Evolutionary conservation across 768 basidiomycete genomes (phyloP).

Genomic region (Boletus pseudo-olivaceus): DNA sequence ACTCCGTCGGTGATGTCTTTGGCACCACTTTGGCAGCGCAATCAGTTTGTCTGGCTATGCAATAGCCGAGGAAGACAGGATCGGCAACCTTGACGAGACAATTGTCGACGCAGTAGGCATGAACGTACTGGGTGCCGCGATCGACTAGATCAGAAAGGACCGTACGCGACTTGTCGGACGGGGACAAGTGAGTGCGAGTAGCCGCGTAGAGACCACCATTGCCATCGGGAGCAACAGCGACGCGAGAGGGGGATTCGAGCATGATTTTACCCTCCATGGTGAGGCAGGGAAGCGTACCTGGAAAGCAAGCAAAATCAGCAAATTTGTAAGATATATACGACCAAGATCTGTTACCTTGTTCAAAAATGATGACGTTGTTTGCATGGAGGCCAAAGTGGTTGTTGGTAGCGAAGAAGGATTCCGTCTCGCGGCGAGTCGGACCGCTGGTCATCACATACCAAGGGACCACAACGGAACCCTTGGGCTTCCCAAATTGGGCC

Average conservation of each 20-base stretch:
- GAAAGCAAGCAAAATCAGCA: not conserved
- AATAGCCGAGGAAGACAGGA: conserved; percentile 94
- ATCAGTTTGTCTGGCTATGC: conserved; percentile 82
- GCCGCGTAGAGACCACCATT: conserved; percentile 98
- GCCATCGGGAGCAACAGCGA: conserved; percentile 97
- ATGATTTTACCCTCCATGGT: conserved; percentile 92
- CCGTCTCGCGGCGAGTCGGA: conserved; percentile 85
- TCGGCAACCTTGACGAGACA: conserved; percentile 97
- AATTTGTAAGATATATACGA: not conserved
- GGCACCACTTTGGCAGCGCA: conserved; percentile 97
- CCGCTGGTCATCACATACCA: conserved; percentile 99
- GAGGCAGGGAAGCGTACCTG: conserved; percentile 94
- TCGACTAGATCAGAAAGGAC: conserved; percentile 80
- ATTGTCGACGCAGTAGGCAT: conserved; percentile 98
- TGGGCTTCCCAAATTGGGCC: conserved; percentile 45
- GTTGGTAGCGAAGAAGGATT: conserved; percentile 76
- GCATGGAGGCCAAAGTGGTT: conserved; percentile 77
- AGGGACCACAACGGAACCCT: conserved; percentile 69
- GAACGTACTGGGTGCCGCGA: conserved; percentile 82
- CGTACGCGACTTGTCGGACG: conserved; percentile 54
- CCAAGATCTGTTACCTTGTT: conserved; percentile 69
- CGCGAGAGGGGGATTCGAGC: conserved; percentile 68
- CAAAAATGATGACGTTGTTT: conserved; percentile 87
- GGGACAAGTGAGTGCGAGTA: conserved; percentile 70
- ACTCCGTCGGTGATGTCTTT: conserved; percentile 80